A percentile compares a stretch with the other conserved stretches of the same genome.
Evolutionary conservation across 2,329 filamentous ascomycete species (phyloP).

Genomic region (Ceratocystis harringtonii): DNA sequence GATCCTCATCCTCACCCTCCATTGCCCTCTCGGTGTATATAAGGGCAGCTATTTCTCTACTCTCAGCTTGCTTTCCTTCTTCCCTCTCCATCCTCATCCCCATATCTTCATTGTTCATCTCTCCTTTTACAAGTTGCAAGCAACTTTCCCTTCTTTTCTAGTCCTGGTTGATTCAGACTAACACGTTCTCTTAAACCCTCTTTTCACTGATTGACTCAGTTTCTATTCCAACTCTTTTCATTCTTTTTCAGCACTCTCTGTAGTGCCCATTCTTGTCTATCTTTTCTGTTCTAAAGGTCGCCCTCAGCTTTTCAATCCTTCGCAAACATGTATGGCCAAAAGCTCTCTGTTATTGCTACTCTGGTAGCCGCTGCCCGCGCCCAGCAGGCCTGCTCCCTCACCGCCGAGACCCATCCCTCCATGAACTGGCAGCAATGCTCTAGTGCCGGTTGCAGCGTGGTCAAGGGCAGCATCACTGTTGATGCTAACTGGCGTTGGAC

Average conservation of each 20-base stretch:
- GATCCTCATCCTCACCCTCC: too few relatives aligned
- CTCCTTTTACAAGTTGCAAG: slow-evolving; percentile 6
- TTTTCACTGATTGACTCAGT: not conserved
- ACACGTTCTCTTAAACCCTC: not conserved
- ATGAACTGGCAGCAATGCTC: slow-evolving; percentile 33
- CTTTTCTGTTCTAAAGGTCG: not conserved
- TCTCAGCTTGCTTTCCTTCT: not conserved
- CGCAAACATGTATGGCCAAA: slow-evolving; percentile 9
- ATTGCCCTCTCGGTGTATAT: not conserved
- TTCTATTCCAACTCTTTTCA: not conserved
- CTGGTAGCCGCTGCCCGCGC: slow-evolving; percentile 26
- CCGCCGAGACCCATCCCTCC: slow-evolving; percentile 30
- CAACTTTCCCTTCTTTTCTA: slow-evolving; percentile 4
- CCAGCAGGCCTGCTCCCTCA: slow-evolving; percentile 30
- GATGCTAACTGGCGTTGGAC: slow-evolving; percentile 43
- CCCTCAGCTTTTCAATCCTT: not conserved
- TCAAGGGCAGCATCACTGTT: slow-evolving; percentile 32
- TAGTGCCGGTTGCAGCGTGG: slow-evolving; percentile 28
- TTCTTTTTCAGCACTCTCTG: not conserved
- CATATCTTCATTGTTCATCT: not conserved
- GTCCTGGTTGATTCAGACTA: not conserved
- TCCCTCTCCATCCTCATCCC: slow-evolving; percentile 1
- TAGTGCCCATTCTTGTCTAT: not conserved
- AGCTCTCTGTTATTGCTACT: slow-evolving; percentile 8
- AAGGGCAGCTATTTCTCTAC: not conserved